A percentile compares a stretch with the other conserved stretches of the same genome.
phyloP scores from a whole-genome alignment of 805 yeast species.

The Starmerella floris region DNA sequence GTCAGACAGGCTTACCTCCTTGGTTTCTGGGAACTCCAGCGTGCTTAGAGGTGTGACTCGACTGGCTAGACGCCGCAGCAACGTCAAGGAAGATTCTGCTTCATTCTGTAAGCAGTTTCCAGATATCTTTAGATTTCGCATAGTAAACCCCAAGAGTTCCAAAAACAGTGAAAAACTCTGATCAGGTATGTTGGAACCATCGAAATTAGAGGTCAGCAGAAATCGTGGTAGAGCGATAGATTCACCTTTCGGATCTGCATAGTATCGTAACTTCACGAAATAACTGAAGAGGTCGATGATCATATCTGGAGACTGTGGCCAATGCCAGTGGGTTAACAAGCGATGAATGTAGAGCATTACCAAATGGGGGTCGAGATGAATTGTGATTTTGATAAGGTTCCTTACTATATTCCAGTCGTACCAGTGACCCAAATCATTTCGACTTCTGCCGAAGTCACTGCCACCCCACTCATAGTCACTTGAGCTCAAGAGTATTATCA shows the following conservation, averaged over 20 bases:
- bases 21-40: conserved; percentile 14
- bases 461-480: neutral
- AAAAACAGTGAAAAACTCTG: conserved; percentile 16
- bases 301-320: conserved; percentile 17
- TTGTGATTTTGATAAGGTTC: neutral
- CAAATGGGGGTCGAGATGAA: neutral
- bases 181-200: conserved; percentile 11
- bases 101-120: too few relatives aligned
- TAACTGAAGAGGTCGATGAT: conserved; percentile 13
- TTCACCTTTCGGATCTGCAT: conserved; percentile 20
- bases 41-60: conserved; percentile 20
- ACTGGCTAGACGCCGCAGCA: conserved; percentile 13
- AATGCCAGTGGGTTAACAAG: conserved; percentile 15
- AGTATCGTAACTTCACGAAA: conserved; percentile 16
- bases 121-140: conserved; percentile 1
- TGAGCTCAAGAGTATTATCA: conserved; percentile 6
- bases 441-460: neutral
- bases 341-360: conserved; percentile 9
- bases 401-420: conserved; percentile 10
- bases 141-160: conserved; percentile 20
- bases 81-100: neutral
- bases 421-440: neutral
- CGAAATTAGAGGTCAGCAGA: conserved; percentile 12
- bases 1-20: conserved; percentile 11
- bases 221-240: conserved; percentile 17